These are phyloP conservation scores for Hericium erinaceus DNA, from an alignment of 768 basidiomycete species.

Conservation along the genomic window DNA sequence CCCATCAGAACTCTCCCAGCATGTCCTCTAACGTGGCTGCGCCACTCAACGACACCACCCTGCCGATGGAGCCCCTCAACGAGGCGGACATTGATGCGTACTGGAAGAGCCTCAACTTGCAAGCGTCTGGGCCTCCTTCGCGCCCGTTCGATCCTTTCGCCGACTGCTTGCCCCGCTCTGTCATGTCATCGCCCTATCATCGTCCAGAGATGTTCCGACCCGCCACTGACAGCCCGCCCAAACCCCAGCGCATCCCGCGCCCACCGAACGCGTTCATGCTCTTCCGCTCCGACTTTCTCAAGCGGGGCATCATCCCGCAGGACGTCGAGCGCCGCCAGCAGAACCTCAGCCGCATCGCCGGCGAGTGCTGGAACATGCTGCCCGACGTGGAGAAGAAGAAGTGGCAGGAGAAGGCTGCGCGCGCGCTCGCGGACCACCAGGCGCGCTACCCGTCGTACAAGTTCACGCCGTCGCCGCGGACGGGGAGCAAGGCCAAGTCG, in stretches of 20 bases:
- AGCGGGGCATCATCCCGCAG: conserved; percentile 30
- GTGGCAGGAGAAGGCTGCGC: conserved; percentile 27
- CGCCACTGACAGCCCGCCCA: background rate
- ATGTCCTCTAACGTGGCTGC: background rate
- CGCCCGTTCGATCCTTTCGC: background rate
- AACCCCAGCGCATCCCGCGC: conserved; percentile 30
- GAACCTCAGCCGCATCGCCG: conserved; percentile 44
- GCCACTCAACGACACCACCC: background rate
- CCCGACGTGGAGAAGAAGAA: conserved; percentile 22
- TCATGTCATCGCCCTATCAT: background rate
- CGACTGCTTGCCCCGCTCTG: background rate
- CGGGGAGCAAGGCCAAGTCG: conserved; percentile 5
- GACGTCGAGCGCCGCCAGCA: conserved; percentile 44
- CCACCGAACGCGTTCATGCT: conserved; percentile 52
- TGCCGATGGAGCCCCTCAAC: background rate
- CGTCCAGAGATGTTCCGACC: background rate
- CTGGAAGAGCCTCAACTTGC: no score
- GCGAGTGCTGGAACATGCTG: conserved; percentile 43
- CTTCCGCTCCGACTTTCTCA: conserved; percentile 43
- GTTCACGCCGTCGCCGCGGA: conserved; percentile 20
- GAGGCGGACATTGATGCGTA: no score
- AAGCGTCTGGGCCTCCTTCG: background rate
- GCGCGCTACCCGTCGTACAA: conserved; percentile 22
- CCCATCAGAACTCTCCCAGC: background rate
- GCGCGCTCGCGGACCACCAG: conserved; percentile 20